Base-by-base conservation (phyloP, 1,284 basidiomycete species). In the Pascua guehoae region DNA sequence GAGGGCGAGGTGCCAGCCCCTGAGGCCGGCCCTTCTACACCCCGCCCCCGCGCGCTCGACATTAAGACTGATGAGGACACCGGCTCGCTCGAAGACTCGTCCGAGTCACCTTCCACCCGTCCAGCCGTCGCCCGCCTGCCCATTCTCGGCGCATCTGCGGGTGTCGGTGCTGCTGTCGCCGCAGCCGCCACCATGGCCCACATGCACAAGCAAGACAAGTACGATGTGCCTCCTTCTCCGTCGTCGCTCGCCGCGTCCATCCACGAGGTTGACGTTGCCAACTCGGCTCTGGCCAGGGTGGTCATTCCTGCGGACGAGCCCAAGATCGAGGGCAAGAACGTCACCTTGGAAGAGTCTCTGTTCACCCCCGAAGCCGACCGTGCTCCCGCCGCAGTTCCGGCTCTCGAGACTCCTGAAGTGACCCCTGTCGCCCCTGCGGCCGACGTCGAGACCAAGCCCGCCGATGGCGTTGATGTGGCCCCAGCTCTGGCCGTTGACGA, bases 181-280 rank as follows among this genome's bases (percentile, higher is more conserved):
- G n/a, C 38, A 10, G 37, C 37, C 9, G 36, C 36, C 37, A 16
- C 37, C n/a, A 7, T 7, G 4, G 7, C 24, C 24, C 24, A 32
- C 24, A 32, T 4, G 24, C 24, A 32, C 24, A 32, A 32, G 7
- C 24, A 32, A 7, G 24, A 32, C 24, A 32, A 32, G 24, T 7
- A 32, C 24, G 24, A 32, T 7, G 24, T 32, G 24, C 24, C 24
- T 4, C 24, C 24, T 32, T 32, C 24, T 32, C 24, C 24, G 4
- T 32, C 24, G 4, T 32, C 24, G 24, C 24, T 32, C 24, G 24
- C 24, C 4, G 24, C 24, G 24, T 32, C 24, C 24, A 32, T 32
- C 7, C 24, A 32, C 24, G 24, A 32, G 24, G 18, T 54, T 17
- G 56, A 58, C 44, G 52, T 49, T 3, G 56, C 56, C 40, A 58